Percentiles rank a stretch among this genome's conserved stretches.
phyloP scores from a whole-genome alignment of 2,329 filamentous ascomycete species.

The Aspergillus brunneoviolaceus region DNA sequence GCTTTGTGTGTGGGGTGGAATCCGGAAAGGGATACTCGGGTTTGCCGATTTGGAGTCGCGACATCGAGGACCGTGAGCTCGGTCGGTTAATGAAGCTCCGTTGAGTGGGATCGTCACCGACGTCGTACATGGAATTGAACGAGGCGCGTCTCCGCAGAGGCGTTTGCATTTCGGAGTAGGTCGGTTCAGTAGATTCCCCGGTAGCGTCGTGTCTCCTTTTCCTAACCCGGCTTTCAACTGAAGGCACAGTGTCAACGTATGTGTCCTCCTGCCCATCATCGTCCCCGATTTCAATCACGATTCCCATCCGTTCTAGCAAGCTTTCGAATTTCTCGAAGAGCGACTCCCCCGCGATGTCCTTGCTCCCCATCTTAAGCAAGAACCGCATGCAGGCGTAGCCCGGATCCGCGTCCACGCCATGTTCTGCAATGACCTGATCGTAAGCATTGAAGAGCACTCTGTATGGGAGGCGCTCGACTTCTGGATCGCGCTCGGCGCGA shows the following conservation, averaged over 20 bases:
- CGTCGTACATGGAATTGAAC: slow-evolving; percentile 54
- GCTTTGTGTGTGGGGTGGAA: slow-evolving; percentile 20
- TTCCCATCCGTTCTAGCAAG: slow-evolving; percentile 67
- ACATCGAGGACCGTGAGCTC: slow-evolving; percentile 46
- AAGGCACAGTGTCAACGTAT: slow-evolving; percentile 23
- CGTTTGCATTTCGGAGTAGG: slow-evolving; percentile 18
- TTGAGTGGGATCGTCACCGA: slow-evolving; percentile 53
- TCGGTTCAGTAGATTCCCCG: slow-evolving; percentile 24
- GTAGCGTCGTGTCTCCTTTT: slow-evolving; percentile 20
- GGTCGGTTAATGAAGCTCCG: slow-evolving; percentile 37
- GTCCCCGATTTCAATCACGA: slow-evolving; percentile 63
- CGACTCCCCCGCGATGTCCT: slow-evolving; percentile 52
- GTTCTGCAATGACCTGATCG: slow-evolving; percentile 68
- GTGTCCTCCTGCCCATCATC: slow-evolving; percentile 42
- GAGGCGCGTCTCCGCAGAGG: slow-evolving; percentile 51
- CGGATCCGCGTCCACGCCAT: slow-evolving; percentile 69
- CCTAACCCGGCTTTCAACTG: slow-evolving; percentile 25
- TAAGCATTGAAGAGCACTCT: slow-evolving; percentile 80
- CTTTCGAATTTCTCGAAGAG: slow-evolving; percentile 70
- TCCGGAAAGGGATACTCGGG: slow-evolving; percentile 30
- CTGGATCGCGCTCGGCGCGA: slow-evolving; percentile 65
- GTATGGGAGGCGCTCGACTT: slow-evolving; percentile 66
- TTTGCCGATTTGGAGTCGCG: slow-evolving; percentile 40
- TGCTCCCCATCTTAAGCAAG: slow-evolving; percentile 73
- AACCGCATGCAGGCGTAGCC: slow-evolving; percentile 76